Percentiles rank a stretch among this genome's conserved stretches.
Evolutionary conservation across 768 basidiomycete genomes (phyloP).

Genomic region (Trametes cingulata): DNA sequence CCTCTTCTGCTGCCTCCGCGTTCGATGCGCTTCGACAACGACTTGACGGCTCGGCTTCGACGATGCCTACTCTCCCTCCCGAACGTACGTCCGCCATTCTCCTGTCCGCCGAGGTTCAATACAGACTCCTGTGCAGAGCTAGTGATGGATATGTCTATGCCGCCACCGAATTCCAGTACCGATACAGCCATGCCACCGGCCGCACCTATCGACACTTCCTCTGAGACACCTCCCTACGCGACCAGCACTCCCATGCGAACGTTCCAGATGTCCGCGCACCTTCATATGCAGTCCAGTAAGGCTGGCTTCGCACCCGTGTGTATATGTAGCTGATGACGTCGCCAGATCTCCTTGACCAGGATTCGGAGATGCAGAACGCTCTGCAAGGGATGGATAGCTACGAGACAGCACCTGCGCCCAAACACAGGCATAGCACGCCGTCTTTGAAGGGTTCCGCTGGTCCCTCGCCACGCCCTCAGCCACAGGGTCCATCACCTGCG

Average conservation of each 20-base stretch:
- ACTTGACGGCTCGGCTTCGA: slow-evolving; percentile 20
- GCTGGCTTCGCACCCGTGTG: neutral
- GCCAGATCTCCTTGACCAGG: slow-evolving; percentile 65
- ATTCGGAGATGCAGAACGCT: slow-evolving; percentile 71
- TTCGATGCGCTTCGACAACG: slow-evolving; percentile 27
- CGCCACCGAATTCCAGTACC: slow-evolving; percentile 33
- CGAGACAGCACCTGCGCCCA: slow-evolving; percentile 38
- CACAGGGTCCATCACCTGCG: slow-evolving; percentile 9
- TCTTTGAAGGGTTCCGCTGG: slow-evolving; percentile 4
- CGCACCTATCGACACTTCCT: slow-evolving; percentile 36
- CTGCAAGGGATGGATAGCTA: slow-evolving; percentile 58
- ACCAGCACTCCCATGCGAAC: slow-evolving; percentile 56
- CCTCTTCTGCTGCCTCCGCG: slow-evolving; percentile 20
- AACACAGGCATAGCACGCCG: slow-evolving; percentile 6
- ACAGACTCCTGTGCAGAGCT: slow-evolving; percentile 1
- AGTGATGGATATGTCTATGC: slow-evolving; percentile 25
- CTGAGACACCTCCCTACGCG: slow-evolving; percentile 46
- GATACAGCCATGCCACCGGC: slow-evolving; percentile 42
- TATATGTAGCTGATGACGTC: slow-evolving; percentile 9
- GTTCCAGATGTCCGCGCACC: slow-evolving; percentile 54
- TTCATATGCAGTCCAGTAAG: slow-evolving; percentile 56
- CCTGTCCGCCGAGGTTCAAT: neutral
- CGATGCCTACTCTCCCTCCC: slow-evolving; percentile 18
- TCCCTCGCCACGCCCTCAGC: slow-evolving; percentile 9
- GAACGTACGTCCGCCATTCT: slow-evolving; percentile 20